These are phyloP conservation scores for Macrotyloma uniflorum DNA, from an alignment of 306 rosid species.

Conservation along the genomic window DNA sequence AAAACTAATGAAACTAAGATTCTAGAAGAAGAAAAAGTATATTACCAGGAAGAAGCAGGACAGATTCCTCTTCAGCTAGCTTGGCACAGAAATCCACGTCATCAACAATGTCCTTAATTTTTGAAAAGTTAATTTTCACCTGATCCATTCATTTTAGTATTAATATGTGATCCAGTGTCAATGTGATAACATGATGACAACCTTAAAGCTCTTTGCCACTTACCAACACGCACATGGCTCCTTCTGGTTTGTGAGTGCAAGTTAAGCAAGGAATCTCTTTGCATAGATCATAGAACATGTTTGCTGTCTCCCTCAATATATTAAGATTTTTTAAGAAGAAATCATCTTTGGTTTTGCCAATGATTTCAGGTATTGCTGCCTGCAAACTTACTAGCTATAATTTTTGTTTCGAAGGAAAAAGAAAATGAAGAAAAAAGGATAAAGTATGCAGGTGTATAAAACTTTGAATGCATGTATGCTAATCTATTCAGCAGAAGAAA, in stretches of 20 bases:
- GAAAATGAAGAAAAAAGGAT: background rate
- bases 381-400: constrained; percentile 25
- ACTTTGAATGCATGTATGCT: background rate
- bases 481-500: background rate
- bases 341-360: constrained; percentile 47
- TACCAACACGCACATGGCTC: constrained; percentile 69
- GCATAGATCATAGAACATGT: constrained; percentile 47
- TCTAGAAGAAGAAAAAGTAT: background rate
- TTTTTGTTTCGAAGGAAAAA: background rate
- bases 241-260: constrained; percentile 75
- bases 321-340: constrained; percentile 46
- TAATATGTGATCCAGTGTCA: background rate
- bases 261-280: constrained; percentile 64
- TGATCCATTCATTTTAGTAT: constrained; percentile 32
- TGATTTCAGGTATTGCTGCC: constrained; percentile 69
- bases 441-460: background rate
- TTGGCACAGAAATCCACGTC: constrained; percentile 69
- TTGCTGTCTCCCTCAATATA: constrained; percentile 53
- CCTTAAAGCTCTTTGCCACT: background rate
- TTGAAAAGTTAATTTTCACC: constrained; percentile 58
- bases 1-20: background rate
- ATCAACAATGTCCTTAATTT: constrained; percentile 55
- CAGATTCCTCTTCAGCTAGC: constrained; percentile 68
- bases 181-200: constrained; percentile 2
- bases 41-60: constrained; percentile 66